Percentiles rank a stretch among this genome's conserved stretches.
phyloP scores from a whole-genome alignment of 306 rosid species.

The Prunus persica region DNA sequence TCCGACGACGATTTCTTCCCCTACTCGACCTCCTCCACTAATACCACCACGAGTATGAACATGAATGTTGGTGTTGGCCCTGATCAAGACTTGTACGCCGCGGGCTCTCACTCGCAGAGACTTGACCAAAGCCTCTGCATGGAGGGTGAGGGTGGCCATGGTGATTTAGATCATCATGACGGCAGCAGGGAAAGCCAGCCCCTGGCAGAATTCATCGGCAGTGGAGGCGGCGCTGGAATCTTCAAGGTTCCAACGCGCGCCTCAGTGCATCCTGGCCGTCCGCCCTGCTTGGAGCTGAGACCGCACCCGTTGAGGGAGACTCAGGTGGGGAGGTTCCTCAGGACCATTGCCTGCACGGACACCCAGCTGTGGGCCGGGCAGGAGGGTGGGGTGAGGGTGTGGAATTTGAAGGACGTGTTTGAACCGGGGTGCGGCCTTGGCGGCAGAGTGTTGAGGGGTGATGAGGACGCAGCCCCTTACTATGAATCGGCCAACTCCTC shows the following conservation, averaged over 20 bases:
- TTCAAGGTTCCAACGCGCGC: conserved; percentile 76
- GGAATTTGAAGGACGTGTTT: conserved; percentile 56
- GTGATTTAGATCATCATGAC: conserved; percentile 25
- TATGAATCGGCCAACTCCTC: conserved; percentile 67
- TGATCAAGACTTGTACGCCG: conserved; percentile 6
- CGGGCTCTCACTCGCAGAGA: conserved; percentile 26
- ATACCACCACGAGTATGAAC: conserved; percentile 21
- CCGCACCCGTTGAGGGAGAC: conserved; percentile 96
- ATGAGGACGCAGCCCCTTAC: conserved; percentile 91
- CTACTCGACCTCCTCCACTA: conserved; percentile 50
- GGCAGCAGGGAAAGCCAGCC: conserved; percentile 30
- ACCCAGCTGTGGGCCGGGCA: conserved; percentile 94
- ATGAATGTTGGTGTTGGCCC: background rate
- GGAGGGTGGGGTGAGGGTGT: conserved; percentile 84
- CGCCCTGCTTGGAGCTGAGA: conserved; percentile 85
- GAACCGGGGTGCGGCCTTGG: conserved; percentile 68
- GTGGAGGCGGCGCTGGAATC: conserved; percentile 58
- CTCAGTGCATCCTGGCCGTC: conserved; percentile 80
- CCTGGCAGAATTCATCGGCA: conserved; percentile 73
- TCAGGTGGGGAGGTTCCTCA: conserved; percentile 78
- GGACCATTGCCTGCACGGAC: conserved; percentile 85
- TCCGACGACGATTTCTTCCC: conserved; percentile 70
- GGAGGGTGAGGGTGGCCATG: conserved; percentile 23
- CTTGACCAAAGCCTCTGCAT: conserved; percentile 36
- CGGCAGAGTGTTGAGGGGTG: conserved; percentile 81